Evolutionary conservation across 2,329 filamentous ascomycete genomes (phyloP), one percentile per base, ranked within the genome.

Genomic region (Claviceps maximensis): DNA sequence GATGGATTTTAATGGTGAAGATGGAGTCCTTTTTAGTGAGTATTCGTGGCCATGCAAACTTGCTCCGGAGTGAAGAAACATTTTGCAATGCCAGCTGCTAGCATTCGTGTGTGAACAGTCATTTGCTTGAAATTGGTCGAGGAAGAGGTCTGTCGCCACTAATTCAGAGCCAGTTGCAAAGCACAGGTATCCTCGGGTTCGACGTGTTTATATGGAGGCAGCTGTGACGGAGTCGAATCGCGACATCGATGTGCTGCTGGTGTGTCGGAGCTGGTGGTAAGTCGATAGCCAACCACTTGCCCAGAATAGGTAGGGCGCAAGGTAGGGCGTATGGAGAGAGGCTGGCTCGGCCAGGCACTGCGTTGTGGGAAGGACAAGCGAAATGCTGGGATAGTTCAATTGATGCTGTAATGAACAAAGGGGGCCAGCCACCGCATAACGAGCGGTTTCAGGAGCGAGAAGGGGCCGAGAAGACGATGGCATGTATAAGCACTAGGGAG

Each of bases 11-110:
- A 65, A 58, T 41, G 62, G 61, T 17, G 42, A 51, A n/a, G 53
- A 42, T 4, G 65, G 58, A 25, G 65, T 54, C 52, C 65, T 61
- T 46, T 66, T 65, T 53, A 66, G 65, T 31, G 77, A 79, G 59
- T 77, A 81, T 62, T 81, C 77, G 61, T 81, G 78, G 63, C 78
- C 78, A 61, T 82, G 78, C 21, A 82, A 69, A 65, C 77, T 76
- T 49, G 78, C 78, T 47, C 77, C 78, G 19, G 77, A 71, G 60
- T 82, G 79, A 36, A 82, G 67, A 61, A 82, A 79, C 79, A 82
- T 82, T 25, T 38, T 50, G 52, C 29, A 29, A 47, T 19, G 15
- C 23, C 23, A 31, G 29, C 38, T 46, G 23, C 33, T 46, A 8
- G 21, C 10, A 25, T 29, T 40, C 31, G 10, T 19, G 21, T 40